Base-by-base conservation (phyloP, 1,139 yeast species). In the Hansenula lynferdii region DNA sequence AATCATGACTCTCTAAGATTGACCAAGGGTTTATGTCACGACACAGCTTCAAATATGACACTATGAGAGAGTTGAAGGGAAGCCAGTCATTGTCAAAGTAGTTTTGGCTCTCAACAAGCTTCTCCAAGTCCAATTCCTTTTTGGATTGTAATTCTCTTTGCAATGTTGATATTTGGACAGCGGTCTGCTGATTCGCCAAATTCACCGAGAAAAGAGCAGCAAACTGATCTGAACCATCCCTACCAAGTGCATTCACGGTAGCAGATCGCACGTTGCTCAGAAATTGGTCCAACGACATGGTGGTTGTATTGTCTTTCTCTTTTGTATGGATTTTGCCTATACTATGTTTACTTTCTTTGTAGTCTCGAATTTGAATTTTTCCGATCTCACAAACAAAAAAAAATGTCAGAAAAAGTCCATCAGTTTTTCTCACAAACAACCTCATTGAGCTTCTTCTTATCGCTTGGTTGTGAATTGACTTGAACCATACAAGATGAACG, bases 11-110 rank as follows among this genome's bases (percentile, higher is more conserved):
- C 25, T 66, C 70, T 9, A 72, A 56, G 2, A 69, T 46, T 2
- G 85, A 74, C 67, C 75, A 64, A 0, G 92, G 86, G 47, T 82
- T 74, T 35, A 82, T 57, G 44, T 77, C 79, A 34, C 72, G 62
- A 31, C 78, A 64, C 37, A 77, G 65, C 26, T 60, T 53, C 17
- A 85, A 55, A 53, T 80, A 85, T 21, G 75, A 62, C 2, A 61
- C 58, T 2, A 78, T 60, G 20, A 80, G 58, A 28, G 67, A 70
- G 34, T 69, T 73, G 49, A 84, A 77, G 0, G 82, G 77, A 0
- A 69, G 60, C 77, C 77, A 74, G 52, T 61, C 69, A 7, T 69
- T 67, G 16, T 65, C 59, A 26, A 61, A 63, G 3, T 70, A 51
- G 16, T 69, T 62, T 18, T 48, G 49, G 3, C 53, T 40, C 7